A percentile compares a stretch with the other conserved stretches of the same genome.
phyloP scores from a whole-genome alignment of 768 basidiomycete species.

The Tylopilus rubrobrunneus region DNA sequence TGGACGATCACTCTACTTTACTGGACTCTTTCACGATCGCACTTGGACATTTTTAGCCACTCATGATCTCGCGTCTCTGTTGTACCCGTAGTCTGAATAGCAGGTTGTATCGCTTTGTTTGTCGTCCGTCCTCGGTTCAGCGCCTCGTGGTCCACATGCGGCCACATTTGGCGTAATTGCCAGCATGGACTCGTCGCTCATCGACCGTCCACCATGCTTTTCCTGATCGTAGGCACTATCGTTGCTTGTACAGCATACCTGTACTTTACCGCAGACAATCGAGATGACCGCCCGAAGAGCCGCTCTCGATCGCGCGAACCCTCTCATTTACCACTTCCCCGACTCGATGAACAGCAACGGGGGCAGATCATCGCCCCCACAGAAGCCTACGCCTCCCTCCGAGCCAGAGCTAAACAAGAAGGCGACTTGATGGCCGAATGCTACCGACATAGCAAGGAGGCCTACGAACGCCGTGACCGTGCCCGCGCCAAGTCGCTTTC shows the following conservation, averaged over 20 bases:
- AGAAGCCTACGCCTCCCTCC: constrained; percentile 53
- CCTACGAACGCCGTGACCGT: constrained; percentile 69
- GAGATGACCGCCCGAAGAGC: background rate
- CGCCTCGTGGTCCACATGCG: background rate
- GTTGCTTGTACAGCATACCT: constrained; percentile 9
- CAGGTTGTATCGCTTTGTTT: background rate
- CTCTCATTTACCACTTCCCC: background rate
- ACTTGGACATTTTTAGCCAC: constrained; percentile 1
- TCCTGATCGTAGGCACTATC: constrained; percentile 7
- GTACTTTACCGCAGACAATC: constrained; percentile 2
- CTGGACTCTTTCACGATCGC: background rate
- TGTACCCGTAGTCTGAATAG: constrained; percentile 9
- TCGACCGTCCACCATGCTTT: constrained; percentile 4
- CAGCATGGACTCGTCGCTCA: background rate
- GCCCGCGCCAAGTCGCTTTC: constrained; percentile 78
- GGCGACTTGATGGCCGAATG: constrained; percentile 69
- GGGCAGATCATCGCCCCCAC: background rate
- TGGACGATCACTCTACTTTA: constrained; percentile 5
- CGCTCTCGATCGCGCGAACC: background rate
- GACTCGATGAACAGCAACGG: constrained; percentile 9
- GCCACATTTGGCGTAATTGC: background rate
- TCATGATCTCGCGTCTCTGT: background rate
- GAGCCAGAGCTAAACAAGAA: constrained; percentile 71
- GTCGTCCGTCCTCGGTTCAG: background rate
- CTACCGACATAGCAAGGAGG: constrained; percentile 66